Evolutionary conservation across 495 filamentous ascomycete genomes (phyloP), one percentile per base, ranked within the genome.

Genomic region (Aspergillus cristatus): DNA sequence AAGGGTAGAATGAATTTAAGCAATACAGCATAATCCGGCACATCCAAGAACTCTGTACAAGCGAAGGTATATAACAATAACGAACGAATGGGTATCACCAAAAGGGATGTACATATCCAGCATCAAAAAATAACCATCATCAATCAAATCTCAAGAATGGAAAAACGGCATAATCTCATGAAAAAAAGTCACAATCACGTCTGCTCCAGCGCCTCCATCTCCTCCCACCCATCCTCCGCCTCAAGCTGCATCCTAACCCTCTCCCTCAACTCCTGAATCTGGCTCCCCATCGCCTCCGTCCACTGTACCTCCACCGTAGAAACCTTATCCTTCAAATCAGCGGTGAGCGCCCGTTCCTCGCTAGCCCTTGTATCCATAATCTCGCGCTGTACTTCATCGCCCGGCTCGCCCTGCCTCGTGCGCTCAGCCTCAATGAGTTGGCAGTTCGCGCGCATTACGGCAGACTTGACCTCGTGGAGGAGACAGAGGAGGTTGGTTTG

Each of bases 401-500:
- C 60, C 1, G 60, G 37, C 44, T 76, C 72, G 4, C 83, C 80
- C 28, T 69, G 69, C 24, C 67, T 65, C 20, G 75, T 70, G 3
- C 68, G 61, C 58, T 87, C 65, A 37, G 66, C 69, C 40, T 76
- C 69, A 47, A 79, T 65, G 22, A 72, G 48, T 34, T 65, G 62
- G 38, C 65, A 68, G 26, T 62, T 63, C 2, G 82, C 82, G 32
- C 61, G 64, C 51, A 80, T 80, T 5, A 85, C 76, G 3, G 79
- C 81, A 28, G 82, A 85, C 51, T 86, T 86, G 17, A 95, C 87
- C 58, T 96, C 91, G 50, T 98, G 91, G 48, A 96, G 58, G 15
- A 96, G 60, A 46, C 89, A 96, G n/a, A 97, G 71, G 11, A 96
- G 64, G 45, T 98, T 96, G 15, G 76, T 88, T 69, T 98, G 90